Evolutionary conservation across 179 eudicot genomes (phyloP).

Genomic region (Corrigiola litoralis): DNA sequence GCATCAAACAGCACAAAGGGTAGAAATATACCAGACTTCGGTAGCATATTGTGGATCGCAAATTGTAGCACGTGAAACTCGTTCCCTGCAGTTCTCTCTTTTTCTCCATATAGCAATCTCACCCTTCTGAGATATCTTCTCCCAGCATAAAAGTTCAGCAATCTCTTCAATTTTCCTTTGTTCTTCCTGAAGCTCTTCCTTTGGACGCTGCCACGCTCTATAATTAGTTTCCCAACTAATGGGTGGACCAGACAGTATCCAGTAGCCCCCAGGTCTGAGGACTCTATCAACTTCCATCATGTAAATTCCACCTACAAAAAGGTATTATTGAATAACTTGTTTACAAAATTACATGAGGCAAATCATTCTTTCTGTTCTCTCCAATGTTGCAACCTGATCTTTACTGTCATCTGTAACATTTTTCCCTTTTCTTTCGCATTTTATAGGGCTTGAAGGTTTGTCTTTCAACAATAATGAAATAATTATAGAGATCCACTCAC

Average conservation of each 20-base stretch:
- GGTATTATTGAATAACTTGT: not conserved
- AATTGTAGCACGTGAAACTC: constrained; percentile 45
- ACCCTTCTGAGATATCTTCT: constrained; percentile 70
- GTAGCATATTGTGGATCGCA: constrained; percentile 47
- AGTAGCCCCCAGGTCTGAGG: constrained; percentile 77
- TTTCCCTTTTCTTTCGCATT: too few species aligned
- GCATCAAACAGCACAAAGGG: not conserved
- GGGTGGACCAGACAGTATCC: constrained; percentile 89
- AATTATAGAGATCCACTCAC: constrained; percentile 29
- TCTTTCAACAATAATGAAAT: not conserved
- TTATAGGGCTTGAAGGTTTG: not conserved
- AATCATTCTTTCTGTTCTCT: not conserved
- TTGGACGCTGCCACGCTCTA: constrained; percentile 64
- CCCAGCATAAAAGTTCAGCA: constrained; percentile 81
- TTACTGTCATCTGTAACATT: too few species aligned
- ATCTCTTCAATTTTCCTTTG: constrained; percentile 68
- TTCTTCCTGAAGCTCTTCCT: constrained; percentile 66
- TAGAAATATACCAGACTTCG: constrained; percentile 54
- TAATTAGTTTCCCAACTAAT: constrained; percentile 66
- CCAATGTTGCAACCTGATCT: not conserved
- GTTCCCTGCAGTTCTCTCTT: constrained; percentile 34
- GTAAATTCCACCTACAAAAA: constrained; percentile 55
- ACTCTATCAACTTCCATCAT: constrained; percentile 91
- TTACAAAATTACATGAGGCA: not conserved
- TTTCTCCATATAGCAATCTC: constrained; percentile 78